Base-by-base conservation (phyloP, 352 stramenopile genomes). In the Halophytophthora batemanensis region DNA sequence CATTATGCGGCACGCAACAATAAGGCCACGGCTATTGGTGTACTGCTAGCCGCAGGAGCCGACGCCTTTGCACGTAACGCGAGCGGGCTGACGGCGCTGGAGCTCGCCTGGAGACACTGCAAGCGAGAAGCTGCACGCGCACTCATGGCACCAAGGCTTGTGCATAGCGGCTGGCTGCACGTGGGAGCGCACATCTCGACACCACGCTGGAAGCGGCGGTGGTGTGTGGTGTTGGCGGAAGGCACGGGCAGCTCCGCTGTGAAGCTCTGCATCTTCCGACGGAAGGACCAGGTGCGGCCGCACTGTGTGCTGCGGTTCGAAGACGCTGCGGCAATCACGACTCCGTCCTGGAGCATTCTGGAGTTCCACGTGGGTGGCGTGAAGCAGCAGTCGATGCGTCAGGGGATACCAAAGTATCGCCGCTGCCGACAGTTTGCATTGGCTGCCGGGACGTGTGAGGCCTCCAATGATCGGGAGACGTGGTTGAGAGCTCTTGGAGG, bases 1-100 rank as follows among this genome's bases (percentile, higher is more conserved):
- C 79, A 90, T 54, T 79, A 72, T 31, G 76, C 79, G 10, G 74
- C 76, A n/a, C 56, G 61, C 39, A 62, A 55, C 51, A 75, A 86
- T 45, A 64, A 74, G 21, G 53, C 69, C 34, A 59, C 60, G 2
- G 57, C 66, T 21, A 49, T 83, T 41, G 74, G 79, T 40, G 55
- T 75, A 25, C 19, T 90, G 59, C 50, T 87, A 13, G 56, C 64
- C 23, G 71, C 68, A 1, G 74, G 69, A 6, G 79, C 66, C 3
- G 65, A 81, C 33, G 38, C 54, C 13, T 82, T 71, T 36, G 69
- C 61, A 25, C 45, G 75, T 1, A 82, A 87, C 42, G 18, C 46
- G 6, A 45, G 63, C 14, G 72, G 77, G 6, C 68, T 84, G 41
- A 74, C 64, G 21, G 50, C 76, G 14, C 52, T 87, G 12, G 79